Conservation (phyloP, 2,329 filamentous ascomycete species). For the Ascocoryne sarcoides region DNA sequence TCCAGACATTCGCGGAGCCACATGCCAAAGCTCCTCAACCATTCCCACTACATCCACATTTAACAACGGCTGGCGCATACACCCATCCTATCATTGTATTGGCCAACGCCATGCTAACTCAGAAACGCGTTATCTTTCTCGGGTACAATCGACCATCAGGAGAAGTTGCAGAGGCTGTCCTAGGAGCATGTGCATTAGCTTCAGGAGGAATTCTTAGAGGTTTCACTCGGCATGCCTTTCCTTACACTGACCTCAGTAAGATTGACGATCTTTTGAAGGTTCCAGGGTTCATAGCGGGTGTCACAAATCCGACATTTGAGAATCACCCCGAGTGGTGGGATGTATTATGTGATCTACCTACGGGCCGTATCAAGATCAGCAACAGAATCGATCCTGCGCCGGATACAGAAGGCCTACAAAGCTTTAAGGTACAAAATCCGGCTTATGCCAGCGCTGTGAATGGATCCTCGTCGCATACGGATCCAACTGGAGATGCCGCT, state of each 20-base stretch:
- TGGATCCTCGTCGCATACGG: constrained; percentile 24
- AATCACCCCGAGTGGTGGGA: constrained; percentile 98
- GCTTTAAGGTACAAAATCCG: constrained; percentile 76
- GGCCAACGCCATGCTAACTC: constrained; percentile 87
- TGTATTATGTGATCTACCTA: constrained; percentile 84
- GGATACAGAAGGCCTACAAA: constrained; percentile 74
- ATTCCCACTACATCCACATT: constrained; percentile 79
- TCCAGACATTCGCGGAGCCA: constrained; percentile 81
- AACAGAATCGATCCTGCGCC: constrained; percentile 74
- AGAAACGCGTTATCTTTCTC: constrained; percentile 93
- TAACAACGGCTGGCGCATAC: constrained; percentile 81
- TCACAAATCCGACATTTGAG: constrained; percentile 94
- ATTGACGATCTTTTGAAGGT: constrained; percentile 94
- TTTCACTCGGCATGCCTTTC: constrained; percentile 93
- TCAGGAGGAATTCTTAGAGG: constrained; percentile 88
- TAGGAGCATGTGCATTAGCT: constrained; percentile 89
- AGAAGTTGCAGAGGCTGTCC: constrained; percentile 93
- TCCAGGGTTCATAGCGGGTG: constrained; percentile 93
- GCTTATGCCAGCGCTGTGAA: constrained; percentile 42
- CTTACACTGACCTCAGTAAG: constrained; percentile 95
- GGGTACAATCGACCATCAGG: constrained; percentile 92
- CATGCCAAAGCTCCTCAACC: constrained; percentile 78
- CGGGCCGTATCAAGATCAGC: constrained; percentile 89
- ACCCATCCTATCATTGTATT: constrained; percentile 95
- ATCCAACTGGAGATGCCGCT: constrained; percentile 69